A percentile compares a stretch with the other conserved stretches of the same genome.
These are phyloP conservation scores for Stephanocyclus meneghinianus DNA, from an alignment of 352 stramenopile species.

Conservation along the genomic window DNA sequence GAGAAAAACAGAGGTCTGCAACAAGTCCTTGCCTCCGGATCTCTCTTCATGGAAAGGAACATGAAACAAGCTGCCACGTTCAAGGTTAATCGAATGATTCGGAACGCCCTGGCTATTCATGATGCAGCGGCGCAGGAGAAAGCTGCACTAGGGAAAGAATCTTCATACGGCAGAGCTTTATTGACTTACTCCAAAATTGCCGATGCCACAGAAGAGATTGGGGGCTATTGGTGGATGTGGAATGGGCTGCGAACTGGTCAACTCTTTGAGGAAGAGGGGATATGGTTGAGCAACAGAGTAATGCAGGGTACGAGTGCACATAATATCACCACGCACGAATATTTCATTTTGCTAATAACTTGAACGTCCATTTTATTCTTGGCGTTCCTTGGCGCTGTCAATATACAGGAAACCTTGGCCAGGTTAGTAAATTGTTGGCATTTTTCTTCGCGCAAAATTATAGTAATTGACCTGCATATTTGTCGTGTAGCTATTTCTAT, in stretches of 20 bases:
- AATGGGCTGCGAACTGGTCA: slow-evolving; percentile 8
- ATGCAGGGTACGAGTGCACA: slow-evolving; percentile 14
- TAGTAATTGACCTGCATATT: neutral
- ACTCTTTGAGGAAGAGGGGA: slow-evolving; percentile 20
- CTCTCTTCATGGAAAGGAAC: slow-evolving; percentile 21
- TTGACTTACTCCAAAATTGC: slow-evolving; percentile 17
- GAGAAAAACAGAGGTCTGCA: slow-evolving; percentile 4
- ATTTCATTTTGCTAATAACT: neutral
- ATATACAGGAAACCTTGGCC: slow-evolving; percentile 19
- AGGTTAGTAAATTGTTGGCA: neutral
- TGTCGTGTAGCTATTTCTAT: slow-evolving; percentile 7
- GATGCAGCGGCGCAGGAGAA: slow-evolving; percentile 5
- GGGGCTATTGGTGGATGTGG: slow-evolving; percentile 21
- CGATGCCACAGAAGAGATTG: slow-evolving; percentile 20
- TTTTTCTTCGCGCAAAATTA: neutral
- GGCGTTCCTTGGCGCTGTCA: neutral
- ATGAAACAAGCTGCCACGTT: slow-evolving; percentile 28
- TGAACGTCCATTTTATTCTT: neutral
- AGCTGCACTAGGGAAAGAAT: neutral
- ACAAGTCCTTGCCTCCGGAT: slow-evolving; percentile 14
- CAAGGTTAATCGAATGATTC: slow-evolving; percentile 22
- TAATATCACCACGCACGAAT: neutral
- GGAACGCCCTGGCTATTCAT: slow-evolving; percentile 14
- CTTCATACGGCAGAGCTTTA: slow-evolving; percentile 12
- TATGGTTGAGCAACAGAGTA: slow-evolving; percentile 28